Evolutionary conservation across 768 basidiomycete genomes (phyloP), one percentile per base, ranked within the genome.

Genomic region (Arthromyces matolae): DNA sequence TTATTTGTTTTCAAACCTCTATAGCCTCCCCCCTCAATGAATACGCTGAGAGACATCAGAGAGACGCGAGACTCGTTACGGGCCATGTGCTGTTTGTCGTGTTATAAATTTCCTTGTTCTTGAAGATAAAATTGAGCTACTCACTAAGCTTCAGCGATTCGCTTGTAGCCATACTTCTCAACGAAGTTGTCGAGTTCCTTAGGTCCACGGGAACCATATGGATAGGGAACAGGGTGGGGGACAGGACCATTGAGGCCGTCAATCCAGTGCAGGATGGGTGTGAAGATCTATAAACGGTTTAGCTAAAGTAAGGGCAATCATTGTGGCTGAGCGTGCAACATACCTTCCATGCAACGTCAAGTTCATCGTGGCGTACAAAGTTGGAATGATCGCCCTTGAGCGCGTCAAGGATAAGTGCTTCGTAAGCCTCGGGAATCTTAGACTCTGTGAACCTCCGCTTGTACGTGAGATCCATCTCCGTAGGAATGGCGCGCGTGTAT

Each of bases 301-400:
- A 33, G 9, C 18, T 16, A 44, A 35, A 46, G 38, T 23, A 42
- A 12, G 14, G 9, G 13, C 33, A 27, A 35, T 50, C 16, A 55
- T 47, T 13, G 22, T 5, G 12, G n/a, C 5, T n/a, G 8, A 8
- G 8, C n/a, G 29, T 16, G n/a, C 32, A 44, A 66, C 78, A 38
- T 40, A 89, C 91, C 84, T 95, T 96, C 95, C 95, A 99, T 2
- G 95, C 96, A 43, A 86, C 84, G 60, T 97, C 95, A 58, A 99
- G 76, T 69, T 99, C 95, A 67, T 99, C 95, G 65, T 97, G 81
- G 52, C 95, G 84, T 49, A 99, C 95, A 73, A 99, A 99, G 75
- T 99, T 99, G 22, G 93, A 95, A 70, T 97, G 94, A 62, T 99
- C 95, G n/a, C 95, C 95, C 64, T 86, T 89, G 67, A 99, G 78